Percentiles rank a stretch among this genome's conserved stretches.
These are phyloP conservation scores for Agastache rugosa DNA, from an alignment of 257 asterid genomes.

Conservation along the genomic window DNA sequence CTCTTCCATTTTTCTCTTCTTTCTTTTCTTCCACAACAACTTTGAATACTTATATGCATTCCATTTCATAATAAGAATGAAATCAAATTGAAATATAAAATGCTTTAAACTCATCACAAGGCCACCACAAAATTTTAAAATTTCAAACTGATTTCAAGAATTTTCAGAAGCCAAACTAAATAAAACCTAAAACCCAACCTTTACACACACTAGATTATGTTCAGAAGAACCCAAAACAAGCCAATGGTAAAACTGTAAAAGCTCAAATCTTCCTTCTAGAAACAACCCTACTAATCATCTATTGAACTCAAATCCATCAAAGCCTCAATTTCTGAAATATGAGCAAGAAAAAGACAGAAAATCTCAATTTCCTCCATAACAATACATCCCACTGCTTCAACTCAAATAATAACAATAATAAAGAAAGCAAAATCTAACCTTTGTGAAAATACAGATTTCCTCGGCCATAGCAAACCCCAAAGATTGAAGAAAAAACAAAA, in stretches of 20 bases:
- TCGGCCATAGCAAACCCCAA: slow-evolving; percentile 64
- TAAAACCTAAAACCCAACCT: slow-evolving; percentile 29
- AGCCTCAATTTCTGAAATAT: not conserved
- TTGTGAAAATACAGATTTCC: slow-evolving; percentile 71
- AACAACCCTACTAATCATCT: slow-evolving; percentile 28
- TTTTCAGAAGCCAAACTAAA: slow-evolving; percentile 12
- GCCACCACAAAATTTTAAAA: slow-evolving; percentile 14
- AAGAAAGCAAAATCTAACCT: slow-evolving; percentile 56
- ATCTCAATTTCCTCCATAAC: not conserved
- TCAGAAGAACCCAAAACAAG: not conserved
- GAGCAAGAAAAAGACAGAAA: not conserved
- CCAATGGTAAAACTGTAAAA: not conserved
- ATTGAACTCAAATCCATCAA: slow-evolving; percentile 25
- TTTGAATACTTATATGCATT: not conserved
- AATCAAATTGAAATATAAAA: not conserved
- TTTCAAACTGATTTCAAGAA: slow-evolving; percentile 21
- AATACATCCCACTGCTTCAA: slow-evolving; percentile 4
- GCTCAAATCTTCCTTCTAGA: slow-evolving; percentile 2
- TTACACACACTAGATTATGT: not conserved
- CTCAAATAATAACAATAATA: not conserved
- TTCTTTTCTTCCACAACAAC: not conserved
- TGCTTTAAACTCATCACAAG: slow-evolving; percentile 26
- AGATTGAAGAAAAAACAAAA: slow-evolving; percentile 32
- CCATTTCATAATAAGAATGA: not conserved
- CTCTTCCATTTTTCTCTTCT: not conserved